A percentile compares a stretch with the other conserved stretches of the same genome.
These are phyloP conservation scores for Trapa bicornis DNA, from an alignment of 345 rosid genomes.

Conservation along the genomic window DNA sequence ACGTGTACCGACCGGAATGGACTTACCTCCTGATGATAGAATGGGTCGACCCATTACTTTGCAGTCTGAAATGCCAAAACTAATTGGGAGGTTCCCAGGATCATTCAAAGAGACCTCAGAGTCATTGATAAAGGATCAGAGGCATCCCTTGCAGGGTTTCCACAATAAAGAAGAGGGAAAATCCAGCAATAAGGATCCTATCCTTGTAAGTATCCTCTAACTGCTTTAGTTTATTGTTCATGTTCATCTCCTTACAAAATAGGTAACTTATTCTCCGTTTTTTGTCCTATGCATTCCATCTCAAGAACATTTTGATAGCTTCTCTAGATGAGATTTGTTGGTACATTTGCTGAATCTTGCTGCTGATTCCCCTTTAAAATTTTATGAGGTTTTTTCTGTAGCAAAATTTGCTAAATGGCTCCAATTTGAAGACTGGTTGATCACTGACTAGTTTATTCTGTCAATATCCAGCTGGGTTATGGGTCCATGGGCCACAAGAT, in stretches of 20 bases:
- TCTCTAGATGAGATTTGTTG: neutral
- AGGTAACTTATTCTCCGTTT: neutral
- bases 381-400: neutral
- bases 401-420: neutral
- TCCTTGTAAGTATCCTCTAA: constrained; percentile 47
- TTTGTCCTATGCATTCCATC: neutral
- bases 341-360: neutral
- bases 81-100: constrained; percentile 71
- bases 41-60: constrained; percentile 32
- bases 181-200: constrained; percentile 53
- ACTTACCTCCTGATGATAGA: constrained; percentile 43
- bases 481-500: constrained; percentile 90
- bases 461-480: constrained; percentile 49
- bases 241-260: neutral
- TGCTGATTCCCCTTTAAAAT: neutral
- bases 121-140: constrained; percentile 37
- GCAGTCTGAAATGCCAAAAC: constrained; percentile 38
- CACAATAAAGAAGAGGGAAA: constrained; percentile 48
- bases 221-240: neutral
- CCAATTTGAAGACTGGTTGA: neutral
- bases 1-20: constrained; percentile 49
- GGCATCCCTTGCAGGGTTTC: constrained; percentile 33
- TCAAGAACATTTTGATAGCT: neutral
- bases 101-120: constrained; percentile 86
- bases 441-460: neutral